Conservation (phyloP, 2,329 filamentous ascomycete genomes). For the Bertia moriformis region DNA sequence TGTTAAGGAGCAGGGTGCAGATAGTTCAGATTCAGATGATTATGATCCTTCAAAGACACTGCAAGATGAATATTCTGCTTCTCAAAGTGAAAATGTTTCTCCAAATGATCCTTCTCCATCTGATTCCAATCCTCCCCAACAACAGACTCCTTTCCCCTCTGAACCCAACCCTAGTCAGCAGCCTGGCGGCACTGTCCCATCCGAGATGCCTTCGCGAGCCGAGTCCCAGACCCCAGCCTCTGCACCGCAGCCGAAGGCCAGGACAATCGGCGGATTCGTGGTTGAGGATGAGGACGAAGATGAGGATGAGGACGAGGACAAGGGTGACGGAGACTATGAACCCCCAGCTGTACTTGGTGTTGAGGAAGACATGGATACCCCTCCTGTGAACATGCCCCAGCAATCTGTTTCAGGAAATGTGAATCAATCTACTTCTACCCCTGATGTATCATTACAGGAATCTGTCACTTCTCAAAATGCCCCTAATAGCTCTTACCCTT, state of each 20-base stretch:
- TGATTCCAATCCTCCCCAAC: constrained; percentile 9
- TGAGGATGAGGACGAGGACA: constrained; percentile 39
- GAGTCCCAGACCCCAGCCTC: constrained; percentile 21
- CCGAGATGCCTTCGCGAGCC: constrained; percentile 12
- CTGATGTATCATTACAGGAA: constrained; percentile 46
- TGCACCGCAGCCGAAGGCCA: constrained; percentile 24
- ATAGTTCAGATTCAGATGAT: constrained; percentile 29
- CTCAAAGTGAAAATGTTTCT: constrained; percentile 11
- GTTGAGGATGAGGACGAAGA: constrained; percentile 45
- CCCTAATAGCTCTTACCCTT: constrained; percentile 31
- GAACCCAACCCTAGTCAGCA: background rate
- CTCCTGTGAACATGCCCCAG: constrained; percentile 31
- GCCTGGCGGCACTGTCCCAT: constrained; percentile 8
- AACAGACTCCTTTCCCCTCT: constrained; percentile 9
- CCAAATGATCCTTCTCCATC: constrained; percentile 11
- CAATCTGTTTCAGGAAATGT: constrained; percentile 37
- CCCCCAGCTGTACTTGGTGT: constrained; percentile 28
- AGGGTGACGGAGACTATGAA: constrained; percentile 25
- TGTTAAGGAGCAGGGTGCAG: constrained; percentile 21
- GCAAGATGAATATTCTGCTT: constrained; percentile 20
- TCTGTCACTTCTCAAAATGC: constrained; percentile 26
- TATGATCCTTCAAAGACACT: constrained; percentile 33
- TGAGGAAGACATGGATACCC: constrained; percentile 29
- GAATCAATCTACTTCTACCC: constrained; percentile 35
- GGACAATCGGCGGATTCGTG: constrained; percentile 45